A percentile compares a stretch with the other conserved stretches of the same genome.
These are phyloP conservation scores for Dictyostelium intermedium DNA, from an alignment of 78 protist species.

Conservation along the genomic window DNA sequence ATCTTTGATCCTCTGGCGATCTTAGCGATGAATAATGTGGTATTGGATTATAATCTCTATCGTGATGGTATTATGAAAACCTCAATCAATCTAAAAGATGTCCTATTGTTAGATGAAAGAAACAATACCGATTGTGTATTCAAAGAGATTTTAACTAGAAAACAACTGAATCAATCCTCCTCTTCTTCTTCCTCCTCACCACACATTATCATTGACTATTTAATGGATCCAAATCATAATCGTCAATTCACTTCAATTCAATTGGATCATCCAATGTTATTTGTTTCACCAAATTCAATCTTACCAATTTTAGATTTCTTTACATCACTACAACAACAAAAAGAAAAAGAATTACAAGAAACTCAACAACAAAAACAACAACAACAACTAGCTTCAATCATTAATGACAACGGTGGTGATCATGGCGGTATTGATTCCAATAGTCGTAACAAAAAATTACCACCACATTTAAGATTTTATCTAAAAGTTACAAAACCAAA, in stretches of 20 bases:
- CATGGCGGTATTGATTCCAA: background rate
- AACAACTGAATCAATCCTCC: background rate
- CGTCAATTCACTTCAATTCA: slow-evolving; percentile 37
- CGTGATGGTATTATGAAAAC: slow-evolving; percentile 22
- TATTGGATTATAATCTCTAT: background rate
- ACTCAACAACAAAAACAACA: background rate
- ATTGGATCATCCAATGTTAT: slow-evolving; percentile 55
- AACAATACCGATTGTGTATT: slow-evolving; percentile 22
- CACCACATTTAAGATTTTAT: slow-evolving; percentile 45
- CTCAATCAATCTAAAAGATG: background rate
- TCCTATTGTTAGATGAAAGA: slow-evolving; percentile 28
- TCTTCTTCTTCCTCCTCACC: no score
- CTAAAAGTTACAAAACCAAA: slow-evolving; percentile 62
- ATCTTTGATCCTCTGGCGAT: slow-evolving; percentile 20
- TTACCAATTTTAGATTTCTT: slow-evolving; percentile 58
- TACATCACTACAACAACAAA: slow-evolving; percentile 17
- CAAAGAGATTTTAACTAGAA: slow-evolving; percentile 62
- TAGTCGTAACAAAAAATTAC: background rate
- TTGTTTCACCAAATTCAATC: slow-evolving; percentile 56
- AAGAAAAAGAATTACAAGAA: background rate
- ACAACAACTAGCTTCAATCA: background rate
- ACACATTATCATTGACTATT: background rate
- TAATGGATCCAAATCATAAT: slow-evolving; percentile 6
- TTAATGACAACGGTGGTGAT: background rate
- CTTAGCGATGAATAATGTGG: background rate